Conservation (phyloP, 2,329 filamentous ascomycete genomes). For the Seiridium cupressi region DNA sequence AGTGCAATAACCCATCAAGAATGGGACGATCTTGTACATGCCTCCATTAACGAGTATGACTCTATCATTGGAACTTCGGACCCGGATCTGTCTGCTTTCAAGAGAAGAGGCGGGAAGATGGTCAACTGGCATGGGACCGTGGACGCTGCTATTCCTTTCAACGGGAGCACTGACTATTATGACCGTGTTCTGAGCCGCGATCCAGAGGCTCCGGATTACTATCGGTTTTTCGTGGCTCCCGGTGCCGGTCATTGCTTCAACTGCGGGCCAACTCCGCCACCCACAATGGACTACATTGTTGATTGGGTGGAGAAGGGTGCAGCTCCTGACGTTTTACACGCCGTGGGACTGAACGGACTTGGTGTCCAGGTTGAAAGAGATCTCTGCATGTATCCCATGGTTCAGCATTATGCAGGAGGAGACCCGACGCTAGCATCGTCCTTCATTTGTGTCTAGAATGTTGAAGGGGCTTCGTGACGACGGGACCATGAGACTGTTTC, state of each 20-base stretch:
- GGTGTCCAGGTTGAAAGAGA: neutral
- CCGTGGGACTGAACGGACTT: neutral
- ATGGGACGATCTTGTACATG: neutral
- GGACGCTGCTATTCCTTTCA: conserved; percentile 22
- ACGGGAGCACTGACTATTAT: conserved; percentile 31
- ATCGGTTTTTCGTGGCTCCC: conserved; percentile 47
- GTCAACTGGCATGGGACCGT: neutral
- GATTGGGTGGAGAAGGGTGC: conserved; percentile 20
- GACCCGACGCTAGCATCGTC: neutral
- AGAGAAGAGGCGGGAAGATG: neutral
- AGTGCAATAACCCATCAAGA: neutral
- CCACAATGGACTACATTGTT: conserved; percentile 14
- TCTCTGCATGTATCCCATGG: conserved; percentile 2
- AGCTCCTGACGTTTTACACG: neutral
- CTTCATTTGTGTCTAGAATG: conserved; percentile 1
- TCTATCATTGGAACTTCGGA: neutral
- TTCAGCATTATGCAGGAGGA: neutral
- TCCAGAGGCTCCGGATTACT: conserved; percentile 42
- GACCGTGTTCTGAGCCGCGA: conserved; percentile 21
- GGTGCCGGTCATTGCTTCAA: conserved; percentile 47
- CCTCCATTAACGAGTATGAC: neutral
- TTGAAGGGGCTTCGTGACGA: neutral
- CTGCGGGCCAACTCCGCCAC: conserved; percentile 36
- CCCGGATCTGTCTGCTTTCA: conserved; percentile 1
- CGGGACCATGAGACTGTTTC: no score